Percentiles rank a stretch among this genome's conserved stretches.
Conservation (phyloP, 2,329 filamentous ascomycete genomes). For the Trichophaea hybrida region DNA sequence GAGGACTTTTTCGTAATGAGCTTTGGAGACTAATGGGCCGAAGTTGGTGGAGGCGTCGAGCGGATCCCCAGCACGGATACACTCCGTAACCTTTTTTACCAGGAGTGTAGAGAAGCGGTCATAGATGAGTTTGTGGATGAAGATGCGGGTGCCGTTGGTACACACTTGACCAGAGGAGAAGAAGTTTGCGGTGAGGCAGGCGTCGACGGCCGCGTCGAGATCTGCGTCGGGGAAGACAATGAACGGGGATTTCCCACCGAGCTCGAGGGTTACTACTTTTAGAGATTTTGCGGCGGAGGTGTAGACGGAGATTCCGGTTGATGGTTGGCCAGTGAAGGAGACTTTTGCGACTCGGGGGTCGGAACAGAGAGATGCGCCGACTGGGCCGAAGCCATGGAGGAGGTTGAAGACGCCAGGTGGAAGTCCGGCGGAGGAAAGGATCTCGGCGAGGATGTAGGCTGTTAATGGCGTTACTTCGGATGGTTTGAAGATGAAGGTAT, state of each 20-base stretch:
- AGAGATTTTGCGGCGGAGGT: conserved; percentile 51
- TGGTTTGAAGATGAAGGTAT: conserved; percentile 32
- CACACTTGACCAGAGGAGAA: conserved; percentile 84
- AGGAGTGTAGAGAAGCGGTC: conserved; percentile 52
- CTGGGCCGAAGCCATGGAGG: conserved; percentile 40
- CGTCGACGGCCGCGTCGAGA: conserved; percentile 66
- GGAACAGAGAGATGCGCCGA: conserved; percentile 36
- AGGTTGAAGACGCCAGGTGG: conserved; percentile 35
- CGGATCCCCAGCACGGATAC: conserved; percentile 57
- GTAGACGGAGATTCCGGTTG: conserved; percentile 70
- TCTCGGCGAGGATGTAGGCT: conserved; percentile 31
- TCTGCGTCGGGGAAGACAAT: conserved; percentile 69
- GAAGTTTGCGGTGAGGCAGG: conserved; percentile 89
- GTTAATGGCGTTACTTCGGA: conserved; percentile 35
- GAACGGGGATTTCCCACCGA: conserved; percentile 73
- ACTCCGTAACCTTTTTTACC: conserved; percentile 49
- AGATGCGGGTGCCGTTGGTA: conserved; percentile 82
- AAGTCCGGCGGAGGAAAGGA: conserved; percentile 34
- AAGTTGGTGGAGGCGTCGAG: conserved; percentile 64
- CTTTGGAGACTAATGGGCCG: conserved; percentile 62
- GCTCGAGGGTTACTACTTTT: conserved; percentile 83
- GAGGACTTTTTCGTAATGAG: conserved; percentile 64
- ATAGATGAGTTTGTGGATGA: conserved; percentile 55
- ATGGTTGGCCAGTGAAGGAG: conserved; percentile 77
- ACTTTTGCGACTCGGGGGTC: conserved; percentile 68